Evolutionary conservation across 257 asterid species (phyloP).

Genomic region (Orobanche coerulescens): DNA sequence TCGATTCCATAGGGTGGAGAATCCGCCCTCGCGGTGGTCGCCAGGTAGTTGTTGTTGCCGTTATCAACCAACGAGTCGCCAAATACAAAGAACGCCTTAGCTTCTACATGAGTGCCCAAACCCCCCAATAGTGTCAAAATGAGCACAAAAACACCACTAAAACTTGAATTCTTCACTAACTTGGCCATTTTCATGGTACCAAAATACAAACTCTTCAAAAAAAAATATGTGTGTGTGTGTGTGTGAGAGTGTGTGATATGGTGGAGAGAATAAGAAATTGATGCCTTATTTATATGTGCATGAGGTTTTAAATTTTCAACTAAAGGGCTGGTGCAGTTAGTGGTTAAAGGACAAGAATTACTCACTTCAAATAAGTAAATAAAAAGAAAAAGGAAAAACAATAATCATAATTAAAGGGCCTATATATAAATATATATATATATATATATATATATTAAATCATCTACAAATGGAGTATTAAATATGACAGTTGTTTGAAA

Average conservation of each 20-base stretch:
- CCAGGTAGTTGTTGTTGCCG: constrained; percentile 64
- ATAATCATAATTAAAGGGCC: constrained; percentile 4
- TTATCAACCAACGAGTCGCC: constrained; percentile 76
- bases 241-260: constrained; percentile 13
- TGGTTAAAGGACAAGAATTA: constrained; percentile 29
- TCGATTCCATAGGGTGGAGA: constrained; percentile 75
- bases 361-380: constrained; percentile 13
- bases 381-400: background rate
- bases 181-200: constrained; percentile 22
- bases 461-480: constrained; percentile 22
- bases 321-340: constrained; percentile 27
- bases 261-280: constrained; percentile 21
- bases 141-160: constrained; percentile 12
- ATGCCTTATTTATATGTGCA: constrained; percentile 25
- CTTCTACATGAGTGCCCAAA: constrained; percentile 18
- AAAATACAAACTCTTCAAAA: background rate
- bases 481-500: constrained; percentile 28
- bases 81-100: constrained; percentile 57
- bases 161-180: background rate
- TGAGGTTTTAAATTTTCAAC: constrained; percentile 9
- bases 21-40: constrained; percentile 70
- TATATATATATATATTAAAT: constrained; percentile 2
- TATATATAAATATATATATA: too few species aligned
- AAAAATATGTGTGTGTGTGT: background rate
- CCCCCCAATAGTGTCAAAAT: constrained; percentile 1